These are phyloP conservation scores for Talaromyces rugulosus DNA, from an alignment of 2,329 filamentous ascomycete species.

Conservation along the genomic window DNA sequence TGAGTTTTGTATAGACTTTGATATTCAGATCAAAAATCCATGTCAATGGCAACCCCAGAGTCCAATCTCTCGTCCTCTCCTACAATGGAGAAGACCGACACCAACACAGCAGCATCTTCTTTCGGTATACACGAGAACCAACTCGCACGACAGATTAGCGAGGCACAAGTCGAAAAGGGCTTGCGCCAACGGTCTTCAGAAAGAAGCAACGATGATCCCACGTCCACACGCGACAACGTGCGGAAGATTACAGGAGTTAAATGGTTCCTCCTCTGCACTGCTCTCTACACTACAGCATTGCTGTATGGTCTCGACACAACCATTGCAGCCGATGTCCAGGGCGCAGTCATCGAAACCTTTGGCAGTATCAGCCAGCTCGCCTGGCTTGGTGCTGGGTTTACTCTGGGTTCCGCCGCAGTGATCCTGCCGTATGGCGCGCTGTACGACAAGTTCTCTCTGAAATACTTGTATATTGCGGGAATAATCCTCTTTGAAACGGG, in stretches of 20 bases:
- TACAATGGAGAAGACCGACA: too few species aligned
- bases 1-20: too few species aligned
- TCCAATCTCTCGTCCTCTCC: too few species aligned
- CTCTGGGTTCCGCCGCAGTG: conserved; percentile 39
- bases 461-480: conserved; percentile 35
- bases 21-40: too few species aligned
- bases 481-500: conserved; percentile 29
- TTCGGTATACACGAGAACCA: too few species aligned
- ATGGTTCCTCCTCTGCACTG: conserved; percentile 19
- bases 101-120: too few species aligned
- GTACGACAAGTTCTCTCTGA: conserved; percentile 43
- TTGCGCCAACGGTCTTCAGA: too few species aligned
- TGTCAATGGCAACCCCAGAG: too few species aligned
- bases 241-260: not conserved
- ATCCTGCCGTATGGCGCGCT: conserved; percentile 36
- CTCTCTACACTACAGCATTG: conserved; percentile 35
- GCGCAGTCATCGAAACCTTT: conserved; percentile 37
- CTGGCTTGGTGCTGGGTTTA: conserved; percentile 42
- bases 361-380: conserved; percentile 34
- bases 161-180: too few species aligned
- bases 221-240: too few species aligned
- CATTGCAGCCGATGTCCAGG: conserved; percentile 47
- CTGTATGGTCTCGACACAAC: conserved; percentile 42
- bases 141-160: too few species aligned
- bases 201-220: too few species aligned